Base-by-base conservation (phyloP, 2,329 filamentous ascomycete species). In the Zymoseptoria ardabiliae region DNA sequence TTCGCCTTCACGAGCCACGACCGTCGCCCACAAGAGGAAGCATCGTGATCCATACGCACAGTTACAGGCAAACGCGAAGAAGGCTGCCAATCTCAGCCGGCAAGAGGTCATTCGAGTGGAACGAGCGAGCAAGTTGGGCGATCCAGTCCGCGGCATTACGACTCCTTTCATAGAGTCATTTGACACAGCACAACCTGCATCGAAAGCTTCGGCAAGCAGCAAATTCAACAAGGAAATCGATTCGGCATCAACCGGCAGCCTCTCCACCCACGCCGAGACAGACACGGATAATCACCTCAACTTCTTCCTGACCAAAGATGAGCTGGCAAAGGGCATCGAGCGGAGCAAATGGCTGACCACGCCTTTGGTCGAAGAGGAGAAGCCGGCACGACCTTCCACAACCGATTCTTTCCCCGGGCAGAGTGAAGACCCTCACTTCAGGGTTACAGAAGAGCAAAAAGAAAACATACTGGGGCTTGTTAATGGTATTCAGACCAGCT, bases 121-220 rank as follows among this genome's bases (percentile, higher is more conserved):
- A 71, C 85, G 90, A 60, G 79, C 84, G 60, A 80, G 80, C 53
- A 80, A 81, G 52, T 80, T 87, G 65, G 93, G 93, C 55, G 84
- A 95, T 73, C 89, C 91, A 0, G 80, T 99, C 64, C 83, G 87
- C 68, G 94, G 93, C 70, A 81, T 86, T 61, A 76, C 82, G 45
- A 97, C 94, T 17, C 84, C 91, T 28, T 97, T 96, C 71, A 78
- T 96, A 68, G 82, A 90, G 75, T 92, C 90, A 2, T 86, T 96
- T 68, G 87, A 90, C 70, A 83, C 82, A 9, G 86, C 82, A 21
- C 65, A 74, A 4, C 74, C 77, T 0, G 65, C 59, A 55, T 57
- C 65, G 7, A 66, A 66, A 20, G 55, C 59, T 22, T 55, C 59
- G 23, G 48, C 56, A 22, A 61, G 55, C 35, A 22, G 58, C 22